A percentile compares a stretch with the other conserved stretches of the same genome.
phyloP scores from a whole-genome alignment of 352 stramenopile species.

The Phytophthora sp. region DNA sequence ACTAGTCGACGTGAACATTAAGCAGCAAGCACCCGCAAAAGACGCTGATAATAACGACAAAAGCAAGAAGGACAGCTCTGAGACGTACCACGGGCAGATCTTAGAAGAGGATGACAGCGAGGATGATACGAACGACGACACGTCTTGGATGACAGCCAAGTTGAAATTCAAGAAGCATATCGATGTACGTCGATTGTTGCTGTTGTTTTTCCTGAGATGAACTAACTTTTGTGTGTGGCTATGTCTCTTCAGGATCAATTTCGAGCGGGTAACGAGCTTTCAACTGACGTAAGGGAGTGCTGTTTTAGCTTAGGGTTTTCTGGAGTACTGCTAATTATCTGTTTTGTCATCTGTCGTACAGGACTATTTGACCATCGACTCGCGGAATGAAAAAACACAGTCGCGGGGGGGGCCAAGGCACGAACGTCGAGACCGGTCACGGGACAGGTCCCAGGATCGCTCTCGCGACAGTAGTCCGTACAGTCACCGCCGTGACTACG shows the following conservation, averaged over 20 bases:
- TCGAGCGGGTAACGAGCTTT: conserved; percentile 57
- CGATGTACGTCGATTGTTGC: conserved; percentile 52
- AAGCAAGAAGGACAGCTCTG: conserved; percentile 2
- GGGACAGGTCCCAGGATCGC: conserved; percentile 11
- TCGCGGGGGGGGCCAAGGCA: conserved; percentile 14
- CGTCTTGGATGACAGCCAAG: conserved; percentile 87
- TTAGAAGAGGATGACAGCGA: conserved; percentile 54
- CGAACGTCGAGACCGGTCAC: conserved; percentile 16
- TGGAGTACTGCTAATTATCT: background rate
- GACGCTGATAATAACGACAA: conserved; percentile 2
- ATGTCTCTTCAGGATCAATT: conserved; percentile 67
- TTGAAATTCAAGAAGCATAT: conserved; percentile 92
- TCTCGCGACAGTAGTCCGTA: conserved; percentile 13
- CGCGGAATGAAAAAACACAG: conserved; percentile 35
- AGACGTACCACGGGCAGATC: conserved; percentile 75
- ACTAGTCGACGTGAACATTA: conserved; percentile 49
- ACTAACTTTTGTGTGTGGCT: conserved; percentile 2
- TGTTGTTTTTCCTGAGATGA: background rate
- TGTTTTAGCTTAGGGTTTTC: too few species aligned
- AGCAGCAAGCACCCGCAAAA: background rate
- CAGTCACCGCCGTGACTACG: conserved; percentile 11
- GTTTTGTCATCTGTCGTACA: conserved; percentile 20
- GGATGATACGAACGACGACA: conserved; percentile 47
- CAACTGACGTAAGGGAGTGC: conserved; percentile 60
- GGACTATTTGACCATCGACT: conserved; percentile 81